Percentiles rank a stretch among this genome's conserved stretches.
These are phyloP conservation scores for Arxiozyma heterogenica DNA, from an alignment of 1,139 yeast genomes.

Conservation along the genomic window DNA sequence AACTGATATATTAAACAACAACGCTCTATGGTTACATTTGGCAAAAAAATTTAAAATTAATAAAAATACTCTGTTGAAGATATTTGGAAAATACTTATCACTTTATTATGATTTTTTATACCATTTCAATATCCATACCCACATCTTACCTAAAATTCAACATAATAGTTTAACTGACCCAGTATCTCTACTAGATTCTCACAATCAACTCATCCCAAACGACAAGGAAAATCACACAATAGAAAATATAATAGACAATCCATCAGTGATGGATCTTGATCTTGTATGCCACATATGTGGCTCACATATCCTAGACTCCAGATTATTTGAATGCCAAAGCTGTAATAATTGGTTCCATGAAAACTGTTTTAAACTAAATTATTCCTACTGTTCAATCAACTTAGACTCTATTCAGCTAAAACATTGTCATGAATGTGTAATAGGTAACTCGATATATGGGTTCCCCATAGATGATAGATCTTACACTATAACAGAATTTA, in stretches of 20 bases:
- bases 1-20: background rate
- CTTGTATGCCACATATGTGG: background rate
- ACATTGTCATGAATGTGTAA: constrained; percentile 64
- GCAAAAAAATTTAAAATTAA: background rate
- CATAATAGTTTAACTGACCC: constrained; percentile 14
- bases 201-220: constrained; percentile 18
- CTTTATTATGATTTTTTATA: constrained; percentile 34
- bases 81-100: constrained; percentile 34
- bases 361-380: background rate
- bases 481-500: constrained; percentile 55
- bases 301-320: background rate
- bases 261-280: background rate
- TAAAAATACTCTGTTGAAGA: constrained; percentile 21
- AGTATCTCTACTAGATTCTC: constrained; percentile 19
- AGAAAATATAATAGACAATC: background rate
- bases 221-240: constrained; percentile 19
- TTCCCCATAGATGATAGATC: constrained; percentile 64
- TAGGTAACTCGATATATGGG: constrained; percentile 85
- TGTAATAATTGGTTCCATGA: constrained; percentile 2
- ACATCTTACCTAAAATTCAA: constrained; percentile 20
- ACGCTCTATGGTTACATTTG: constrained; percentile 3
- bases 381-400: background rate
- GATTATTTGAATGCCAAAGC: background rate
- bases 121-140: constrained; percentile 15
- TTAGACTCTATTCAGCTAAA: constrained; percentile 14